phyloP scores from a whole-genome alignment of 139 green algal species.

The Chlorella sp. region DNA sequence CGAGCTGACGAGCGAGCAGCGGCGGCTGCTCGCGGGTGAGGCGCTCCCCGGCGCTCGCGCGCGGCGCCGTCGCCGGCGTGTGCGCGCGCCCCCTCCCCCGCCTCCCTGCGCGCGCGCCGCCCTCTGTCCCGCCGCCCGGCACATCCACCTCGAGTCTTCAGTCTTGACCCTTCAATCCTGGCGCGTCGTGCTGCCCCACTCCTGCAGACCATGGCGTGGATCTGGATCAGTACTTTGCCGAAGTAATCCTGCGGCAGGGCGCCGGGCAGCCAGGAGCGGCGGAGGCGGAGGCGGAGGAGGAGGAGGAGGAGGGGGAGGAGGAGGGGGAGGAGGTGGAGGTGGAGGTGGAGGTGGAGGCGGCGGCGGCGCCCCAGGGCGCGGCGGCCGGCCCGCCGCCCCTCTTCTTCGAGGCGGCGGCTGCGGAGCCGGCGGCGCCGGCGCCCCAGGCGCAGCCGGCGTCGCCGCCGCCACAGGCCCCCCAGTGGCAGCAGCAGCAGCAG shows the following conservation, averaged over 20 bases:
- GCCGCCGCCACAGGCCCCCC: neutral
- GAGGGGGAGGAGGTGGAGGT: neutral
- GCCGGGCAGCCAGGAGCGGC: too few relatives aligned
- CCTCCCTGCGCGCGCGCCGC: too few relatives aligned
- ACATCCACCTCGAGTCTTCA: too few relatives aligned
- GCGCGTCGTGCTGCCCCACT: too few relatives aligned
- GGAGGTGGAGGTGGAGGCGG: neutral
- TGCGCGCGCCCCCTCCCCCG: too few relatives aligned
- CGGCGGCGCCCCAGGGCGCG: neutral
- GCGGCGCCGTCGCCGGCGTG: too few relatives aligned
- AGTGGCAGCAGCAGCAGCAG: neutral
- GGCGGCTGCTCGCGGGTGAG: neutral
- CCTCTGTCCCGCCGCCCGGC: too few relatives aligned
- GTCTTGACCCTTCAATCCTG: too few relatives aligned
- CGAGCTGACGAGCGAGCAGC: neutral
- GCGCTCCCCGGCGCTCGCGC: too few relatives aligned
- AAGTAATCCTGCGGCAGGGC: too few relatives aligned
- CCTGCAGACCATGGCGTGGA: neutral
- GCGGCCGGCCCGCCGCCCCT: too few relatives aligned
- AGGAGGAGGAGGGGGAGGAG: neutral
- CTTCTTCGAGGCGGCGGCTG: neutral
- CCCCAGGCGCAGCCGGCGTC: neutral
- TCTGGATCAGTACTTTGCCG: conserved; percentile 7
- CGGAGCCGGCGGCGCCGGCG: neutral
- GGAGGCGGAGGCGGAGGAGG: neutral